Conservation (phyloP, 805 yeast species). For the Zygosaccharomyces gambellarensis region DNA sequence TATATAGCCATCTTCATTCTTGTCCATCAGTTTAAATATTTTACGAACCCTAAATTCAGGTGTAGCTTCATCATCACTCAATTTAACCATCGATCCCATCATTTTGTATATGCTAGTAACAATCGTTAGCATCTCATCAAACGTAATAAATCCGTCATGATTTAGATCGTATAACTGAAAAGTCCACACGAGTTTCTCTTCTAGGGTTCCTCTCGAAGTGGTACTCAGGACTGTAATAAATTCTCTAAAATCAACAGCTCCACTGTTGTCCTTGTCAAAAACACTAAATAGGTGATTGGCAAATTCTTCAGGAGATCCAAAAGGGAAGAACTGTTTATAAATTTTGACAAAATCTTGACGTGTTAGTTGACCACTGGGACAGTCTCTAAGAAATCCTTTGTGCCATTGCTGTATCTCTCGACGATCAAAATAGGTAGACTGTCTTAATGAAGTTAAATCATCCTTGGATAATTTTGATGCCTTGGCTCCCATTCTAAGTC, state of each 20-base stretch:
- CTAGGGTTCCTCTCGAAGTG: slow-evolving; percentile 78
- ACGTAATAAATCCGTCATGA: slow-evolving; percentile 68
- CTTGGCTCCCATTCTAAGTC: slow-evolving; percentile 75
- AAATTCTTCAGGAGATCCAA: slow-evolving; percentile 93
- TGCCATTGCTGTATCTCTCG: slow-evolving; percentile 98
- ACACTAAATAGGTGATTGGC: slow-evolving; percentile 84
- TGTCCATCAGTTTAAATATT: slow-evolving; percentile 69
- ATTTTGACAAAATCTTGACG: slow-evolving; percentile 86
- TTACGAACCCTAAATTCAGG: slow-evolving; percentile 85
- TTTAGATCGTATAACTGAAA: slow-evolving; percentile 83
- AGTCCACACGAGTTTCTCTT: slow-evolving; percentile 86
- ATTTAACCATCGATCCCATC: slow-evolving; percentile 91
- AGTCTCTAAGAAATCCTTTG: slow-evolving; percentile 89
- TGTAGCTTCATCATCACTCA: slow-evolving; percentile 84
- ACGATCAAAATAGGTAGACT: slow-evolving; percentile 85
- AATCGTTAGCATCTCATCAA: slow-evolving; percentile 73
- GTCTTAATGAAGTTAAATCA: slow-evolving; percentile 74
- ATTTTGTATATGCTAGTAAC: slow-evolving; percentile 83
- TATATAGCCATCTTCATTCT: slow-evolving; percentile 63
- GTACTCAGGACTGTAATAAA: slow-evolving; percentile 83
- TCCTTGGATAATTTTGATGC: slow-evolving; percentile 90
- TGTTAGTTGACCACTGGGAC: slow-evolving; percentile 84
- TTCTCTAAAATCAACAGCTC: slow-evolving; percentile 84
- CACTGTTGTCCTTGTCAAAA: slow-evolving; percentile 77
- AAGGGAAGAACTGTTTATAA: slow-evolving; percentile 95